Percentiles rank a stretch among this genome's conserved stretches.
Conservation (phyloP, 768 basidiomycete species). For the Pulveroboletus sp. region DNA sequence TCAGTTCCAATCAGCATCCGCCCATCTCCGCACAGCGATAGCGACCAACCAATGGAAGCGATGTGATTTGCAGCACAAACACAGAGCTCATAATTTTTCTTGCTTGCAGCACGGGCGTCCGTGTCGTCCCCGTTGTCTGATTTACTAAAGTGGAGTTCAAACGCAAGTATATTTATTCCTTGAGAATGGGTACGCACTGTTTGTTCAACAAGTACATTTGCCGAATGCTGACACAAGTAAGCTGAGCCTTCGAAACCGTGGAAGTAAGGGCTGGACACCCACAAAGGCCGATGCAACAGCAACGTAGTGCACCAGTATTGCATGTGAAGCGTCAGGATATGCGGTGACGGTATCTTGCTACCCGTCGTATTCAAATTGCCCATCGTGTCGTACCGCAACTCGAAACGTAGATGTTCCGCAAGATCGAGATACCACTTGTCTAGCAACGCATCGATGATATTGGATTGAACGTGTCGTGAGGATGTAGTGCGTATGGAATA, state of each 20-base stretch:
- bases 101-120: conserved; percentile 50
- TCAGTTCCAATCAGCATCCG: not conserved
- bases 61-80: conserved; percentile 77
- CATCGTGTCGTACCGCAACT: conserved; percentile 41
- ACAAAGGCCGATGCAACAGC: conserved; percentile 78
- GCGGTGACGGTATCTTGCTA: conserved; percentile 47
- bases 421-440: conserved; percentile 76
- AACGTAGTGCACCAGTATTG: conserved; percentile 81
- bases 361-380: conserved; percentile 22
- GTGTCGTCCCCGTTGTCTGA: conserved; percentile 44
- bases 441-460: conserved; percentile 54
- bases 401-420: conserved; percentile 63
- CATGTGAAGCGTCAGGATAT: conserved; percentile 75
- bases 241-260: conserved; percentile 5
- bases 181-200: conserved; percentile 29
- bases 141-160: conserved; percentile 23
- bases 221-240: conserved; percentile 20
- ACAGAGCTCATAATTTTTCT: conserved; percentile 70
- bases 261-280: conserved; percentile 27
- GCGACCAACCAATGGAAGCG: conserved; percentile 54
- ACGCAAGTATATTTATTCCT: not conserved
- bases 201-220: conserved; percentile 32
- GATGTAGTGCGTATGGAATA: conserved; percentile 59
- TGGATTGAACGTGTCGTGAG: conserved; percentile 55
- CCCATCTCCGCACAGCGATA: not conserved